A percentile compares a stretch with the other conserved stretches of the same genome.
Evolutionary conservation across 306 rosid species (phyloP).

Genomic region (Cucurbita ficifolia): DNA sequence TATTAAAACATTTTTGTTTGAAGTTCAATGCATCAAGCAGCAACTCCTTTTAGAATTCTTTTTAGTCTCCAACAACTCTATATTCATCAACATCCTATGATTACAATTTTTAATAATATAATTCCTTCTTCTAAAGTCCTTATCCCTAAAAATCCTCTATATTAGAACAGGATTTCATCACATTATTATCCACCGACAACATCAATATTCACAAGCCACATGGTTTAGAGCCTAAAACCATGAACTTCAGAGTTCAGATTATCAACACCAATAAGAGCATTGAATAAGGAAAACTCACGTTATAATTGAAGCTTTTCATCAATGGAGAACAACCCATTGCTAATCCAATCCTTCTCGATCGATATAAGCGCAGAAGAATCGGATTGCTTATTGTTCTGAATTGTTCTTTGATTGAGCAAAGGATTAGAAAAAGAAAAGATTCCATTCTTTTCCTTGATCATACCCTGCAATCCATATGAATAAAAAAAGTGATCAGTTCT

Average conservation of each 20-base stretch:
- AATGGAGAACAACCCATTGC: neutral
- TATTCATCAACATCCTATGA: neutral
- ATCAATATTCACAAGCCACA: neutral
- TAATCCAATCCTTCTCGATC: neutral
- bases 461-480: neutral
- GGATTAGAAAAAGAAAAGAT: neutral
- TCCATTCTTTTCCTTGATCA: neutral
- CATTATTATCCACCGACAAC: neutral
- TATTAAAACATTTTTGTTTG: neutral
- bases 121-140: neutral
- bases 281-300: neutral
- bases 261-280: neutral
- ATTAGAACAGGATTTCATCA: neutral
- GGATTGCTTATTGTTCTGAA: neutral
- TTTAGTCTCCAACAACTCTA: neutral
- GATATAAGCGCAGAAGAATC: neutral
- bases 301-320: neutral
- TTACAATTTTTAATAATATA: neutral
- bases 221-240: neutral
- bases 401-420: constrained; percentile 2
- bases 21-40: neutral
- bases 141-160: neutral
- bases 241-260: neutral
- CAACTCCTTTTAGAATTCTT: neutral
- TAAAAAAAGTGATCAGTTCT: constrained; percentile 14